Conservation (phyloP, 2,329 filamentous ascomycete species). For the Verticillium nonalfalfae region DNA sequence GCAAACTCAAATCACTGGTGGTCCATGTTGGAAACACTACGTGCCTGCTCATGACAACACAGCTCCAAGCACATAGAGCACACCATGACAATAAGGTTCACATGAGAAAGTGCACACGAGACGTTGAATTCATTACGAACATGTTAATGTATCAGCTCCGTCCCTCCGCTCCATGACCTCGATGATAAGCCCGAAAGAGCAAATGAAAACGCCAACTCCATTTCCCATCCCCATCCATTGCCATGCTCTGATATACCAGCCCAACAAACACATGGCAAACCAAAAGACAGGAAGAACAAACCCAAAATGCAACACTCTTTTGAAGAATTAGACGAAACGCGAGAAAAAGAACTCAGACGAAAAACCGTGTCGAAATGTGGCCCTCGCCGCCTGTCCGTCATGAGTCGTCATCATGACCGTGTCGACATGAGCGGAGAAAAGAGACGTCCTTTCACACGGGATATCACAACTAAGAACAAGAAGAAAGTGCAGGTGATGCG, state of each 20-base stretch:
- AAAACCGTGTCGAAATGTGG: not conserved
- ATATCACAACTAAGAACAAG: not conserved
- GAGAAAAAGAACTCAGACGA: not conserved
- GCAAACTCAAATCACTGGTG: too few species aligned
- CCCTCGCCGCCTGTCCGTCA: not conserved
- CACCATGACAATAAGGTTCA: not conserved
- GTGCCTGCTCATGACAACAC: too few species aligned
- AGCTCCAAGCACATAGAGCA: not conserved
- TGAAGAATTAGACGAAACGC: too few species aligned
- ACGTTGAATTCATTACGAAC: not conserved
- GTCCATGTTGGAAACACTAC: not conserved
- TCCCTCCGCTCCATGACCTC: not conserved
- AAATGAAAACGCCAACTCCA: not conserved
- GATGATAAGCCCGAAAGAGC: not conserved
- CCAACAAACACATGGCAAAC: not conserved
- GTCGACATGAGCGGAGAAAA: not conserved
- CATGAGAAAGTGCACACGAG: not conserved
- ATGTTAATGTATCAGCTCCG: not conserved
- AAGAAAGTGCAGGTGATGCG: not conserved
- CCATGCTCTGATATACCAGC: not conserved
- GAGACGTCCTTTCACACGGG: not conserved
- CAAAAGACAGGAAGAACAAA: not conserved
- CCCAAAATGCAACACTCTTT: too few species aligned
- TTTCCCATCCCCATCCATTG: not conserved
- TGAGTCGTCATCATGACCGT: not conserved